Percentiles rank a stretch among this genome's conserved stretches.
Evolutionary conservation across 345 rosid species (phyloP).

Genomic region (Rubroshorea leprosula): DNA sequence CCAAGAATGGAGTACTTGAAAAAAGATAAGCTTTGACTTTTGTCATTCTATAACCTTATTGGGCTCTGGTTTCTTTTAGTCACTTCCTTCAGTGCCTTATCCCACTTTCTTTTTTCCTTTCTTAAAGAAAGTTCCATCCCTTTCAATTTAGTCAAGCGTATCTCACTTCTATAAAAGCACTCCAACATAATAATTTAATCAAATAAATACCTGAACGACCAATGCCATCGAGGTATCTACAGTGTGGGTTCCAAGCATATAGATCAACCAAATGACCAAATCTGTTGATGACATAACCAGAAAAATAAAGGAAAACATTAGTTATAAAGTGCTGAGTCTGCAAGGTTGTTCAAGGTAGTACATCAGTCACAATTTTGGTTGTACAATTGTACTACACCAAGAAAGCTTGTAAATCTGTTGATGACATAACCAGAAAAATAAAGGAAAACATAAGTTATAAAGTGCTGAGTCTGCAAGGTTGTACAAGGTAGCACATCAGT

Average conservation of each 20-base stretch:
- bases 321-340: neutral
- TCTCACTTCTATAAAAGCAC: slow-evolving; percentile 2
- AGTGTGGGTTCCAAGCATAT: slow-evolving; percentile 94
- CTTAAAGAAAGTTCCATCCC: slow-evolving; percentile 15
- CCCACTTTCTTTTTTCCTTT: slow-evolving; percentile 22
- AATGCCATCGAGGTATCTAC: slow-evolving; percentile 79
- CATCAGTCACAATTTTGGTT: neutral
- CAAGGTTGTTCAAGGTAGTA: neutral
- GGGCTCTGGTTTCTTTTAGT: slow-evolving; percentile 9
- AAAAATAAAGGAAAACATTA: neutral
- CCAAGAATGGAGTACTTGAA: slow-evolving; percentile 13
- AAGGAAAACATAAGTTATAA: neutral
- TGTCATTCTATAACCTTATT: slow-evolving; percentile 10
- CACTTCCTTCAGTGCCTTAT: slow-evolving; percentile 25
- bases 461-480: neutral
- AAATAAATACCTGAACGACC: slow-evolving; percentile 74
- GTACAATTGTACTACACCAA: too few species aligned
- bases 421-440: neutral
- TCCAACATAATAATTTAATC: slow-evolving; percentile 4
- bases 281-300: slow-evolving; percentile 35
- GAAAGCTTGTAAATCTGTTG: too few species aligned
- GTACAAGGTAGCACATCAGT: neutral
- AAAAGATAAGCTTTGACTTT: slow-evolving; percentile 21
- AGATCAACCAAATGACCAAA: slow-evolving; percentile 87
- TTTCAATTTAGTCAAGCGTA: slow-evolving; percentile 11